Evolutionary conservation across 2,329 filamentous ascomycete species (phyloP), one percentile per base, ranked within the genome.

Genomic region (Emmonsia crescens): DNA sequence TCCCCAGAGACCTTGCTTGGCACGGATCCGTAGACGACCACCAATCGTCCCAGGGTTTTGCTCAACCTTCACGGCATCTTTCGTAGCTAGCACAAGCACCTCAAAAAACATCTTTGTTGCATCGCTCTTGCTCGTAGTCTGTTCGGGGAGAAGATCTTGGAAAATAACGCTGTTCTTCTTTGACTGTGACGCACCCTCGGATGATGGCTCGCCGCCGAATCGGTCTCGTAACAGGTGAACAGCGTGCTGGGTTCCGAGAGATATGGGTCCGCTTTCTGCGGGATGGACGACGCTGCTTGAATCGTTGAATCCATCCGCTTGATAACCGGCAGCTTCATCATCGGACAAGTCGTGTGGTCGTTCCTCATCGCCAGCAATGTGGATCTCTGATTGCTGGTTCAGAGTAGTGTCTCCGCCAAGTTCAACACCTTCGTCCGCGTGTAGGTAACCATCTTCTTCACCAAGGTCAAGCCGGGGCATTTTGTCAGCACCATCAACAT

Each of bases 41-140:
- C 92, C 92, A 31, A 97, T 83, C 44, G 82, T 71, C 16, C 83
- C 83, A 64, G 86, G 80, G 57, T 83, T 83, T 76, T 99, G 94
- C 73, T 97, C 93, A 31, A 97, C 91, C 77, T 96, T 96, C 77
- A 99, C 89, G 33, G 94, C 94, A 73, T 99, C 94, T 78, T 99
- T 99, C 49, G 94, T 99, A 5, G 93, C 94, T 55, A 99, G 82
- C 2, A 99, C 94, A 29, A 99, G 81, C 60, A 94, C 88, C 77
- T 99, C 94, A 70, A 99, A 99, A 79, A 99, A 99, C 91, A 99
- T 96, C 82, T 96, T 96, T 51, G 94, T 99, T 0, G 94, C 94
- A 69, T 97, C 94, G 9, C 89, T 88, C 74, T 90, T 89, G 66
- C 83, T 91, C 0, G 93, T 93, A 64, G 83, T 84, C 66, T 82